Conservation (phyloP, 2,329 filamentous ascomycete species). For the Penicillium fuscoglaucum region DNA sequence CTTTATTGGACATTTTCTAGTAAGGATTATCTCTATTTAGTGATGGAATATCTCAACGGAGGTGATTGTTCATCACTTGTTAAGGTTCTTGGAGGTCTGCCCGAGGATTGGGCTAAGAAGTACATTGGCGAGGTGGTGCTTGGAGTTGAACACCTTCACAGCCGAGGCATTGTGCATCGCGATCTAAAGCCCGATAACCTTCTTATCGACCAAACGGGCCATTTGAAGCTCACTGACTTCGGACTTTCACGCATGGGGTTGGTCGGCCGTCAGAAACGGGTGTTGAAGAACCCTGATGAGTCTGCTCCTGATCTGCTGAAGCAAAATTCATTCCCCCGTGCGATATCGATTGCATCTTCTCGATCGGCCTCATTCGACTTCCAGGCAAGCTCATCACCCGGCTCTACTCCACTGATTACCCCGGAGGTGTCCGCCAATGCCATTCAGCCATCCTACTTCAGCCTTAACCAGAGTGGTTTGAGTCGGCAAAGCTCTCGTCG, state of each 20-base stretch:
- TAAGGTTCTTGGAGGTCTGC: conserved; percentile 86
- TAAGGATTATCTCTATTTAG: conserved; percentile 96
- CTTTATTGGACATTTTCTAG: conserved; percentile 99
- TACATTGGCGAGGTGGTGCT: conserved; percentile 94
- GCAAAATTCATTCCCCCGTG: conserved; percentile 83
- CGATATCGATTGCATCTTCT: conserved; percentile 82
- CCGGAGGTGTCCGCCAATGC: conserved; percentile 68
- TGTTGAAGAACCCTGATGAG: conserved; percentile 74
- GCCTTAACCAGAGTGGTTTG: conserved; percentile 54
- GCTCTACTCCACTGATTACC: conserved; percentile 81
- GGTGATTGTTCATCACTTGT: conserved; percentile 96
- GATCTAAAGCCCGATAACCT: conserved; percentile 97
- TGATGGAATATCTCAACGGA: conserved; percentile 99
- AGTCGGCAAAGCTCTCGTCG: conserved; percentile 65
- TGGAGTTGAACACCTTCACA: conserved; percentile 95
- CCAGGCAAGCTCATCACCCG: conserved; percentile 75
- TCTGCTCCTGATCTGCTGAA: conserved; percentile 91
- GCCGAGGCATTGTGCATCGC: conserved; percentile 90
- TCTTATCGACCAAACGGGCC: conserved; percentile 93
- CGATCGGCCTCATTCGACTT: conserved; percentile 92
- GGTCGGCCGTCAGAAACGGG: conserved; percentile 92
- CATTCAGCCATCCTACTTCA: conserved; percentile 94
- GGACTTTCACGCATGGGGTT: conserved; percentile 96
- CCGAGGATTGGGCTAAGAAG: conserved; percentile 97
- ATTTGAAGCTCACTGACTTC: conserved; percentile 96